Evolutionary conservation across 2,329 filamentous ascomycete species (phyloP).

Genomic region (Teratosphaeria gauchensis): DNA sequence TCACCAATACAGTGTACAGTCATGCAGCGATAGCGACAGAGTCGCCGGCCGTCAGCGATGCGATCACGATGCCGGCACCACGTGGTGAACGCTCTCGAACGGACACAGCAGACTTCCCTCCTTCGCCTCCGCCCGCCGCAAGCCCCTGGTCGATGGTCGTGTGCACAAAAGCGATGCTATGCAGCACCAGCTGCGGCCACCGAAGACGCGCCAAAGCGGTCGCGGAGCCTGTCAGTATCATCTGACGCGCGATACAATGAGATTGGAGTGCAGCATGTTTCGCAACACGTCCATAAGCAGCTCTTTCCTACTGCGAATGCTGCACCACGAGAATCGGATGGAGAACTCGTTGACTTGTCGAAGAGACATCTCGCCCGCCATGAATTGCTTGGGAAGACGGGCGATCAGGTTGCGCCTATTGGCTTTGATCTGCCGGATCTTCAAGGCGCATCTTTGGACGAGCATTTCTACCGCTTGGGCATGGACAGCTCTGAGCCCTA

Average conservation of each 20-base stretch:
- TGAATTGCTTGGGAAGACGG: slow-evolving; percentile 82
- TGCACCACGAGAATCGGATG: slow-evolving; percentile 55
- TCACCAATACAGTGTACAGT: neutral
- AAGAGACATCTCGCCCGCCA: slow-evolving; percentile 75
- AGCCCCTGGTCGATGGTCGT: slow-evolving; percentile 18
- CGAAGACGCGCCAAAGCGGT: slow-evolving; percentile 3
- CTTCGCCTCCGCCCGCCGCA: slow-evolving; percentile 21
- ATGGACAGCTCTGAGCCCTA: slow-evolving; percentile 81
- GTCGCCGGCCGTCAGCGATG: slow-evolving; percentile 13
- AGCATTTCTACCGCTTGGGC: slow-evolving; percentile 87
- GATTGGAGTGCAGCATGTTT: slow-evolving; percentile 90
- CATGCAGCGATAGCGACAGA: neutral
- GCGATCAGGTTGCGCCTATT: slow-evolving; percentile 62
- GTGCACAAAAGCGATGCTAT: slow-evolving; percentile 18
- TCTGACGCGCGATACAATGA: slow-evolving; percentile 69
- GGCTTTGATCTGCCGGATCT: slow-evolving; percentile 76
- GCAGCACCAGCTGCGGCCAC: slow-evolving; percentile 6
- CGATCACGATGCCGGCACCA: slow-evolving; percentile 24
- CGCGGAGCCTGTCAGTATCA: slow-evolving; percentile 26
- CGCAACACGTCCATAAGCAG: slow-evolving; percentile 70
- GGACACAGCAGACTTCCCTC: slow-evolving; percentile 28
- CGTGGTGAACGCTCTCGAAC: slow-evolving; percentile 20
- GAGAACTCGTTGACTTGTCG: slow-evolving; percentile 68
- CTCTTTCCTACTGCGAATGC: slow-evolving; percentile 54
- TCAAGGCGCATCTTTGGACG: slow-evolving; percentile 73